Percentiles rank a stretch among this genome's conserved stretches.
These are phyloP conservation scores for Trichoderma sp. DNA, from an alignment of 2,329 filamentous ascomycete species.

Conservation along the genomic window DNA sequence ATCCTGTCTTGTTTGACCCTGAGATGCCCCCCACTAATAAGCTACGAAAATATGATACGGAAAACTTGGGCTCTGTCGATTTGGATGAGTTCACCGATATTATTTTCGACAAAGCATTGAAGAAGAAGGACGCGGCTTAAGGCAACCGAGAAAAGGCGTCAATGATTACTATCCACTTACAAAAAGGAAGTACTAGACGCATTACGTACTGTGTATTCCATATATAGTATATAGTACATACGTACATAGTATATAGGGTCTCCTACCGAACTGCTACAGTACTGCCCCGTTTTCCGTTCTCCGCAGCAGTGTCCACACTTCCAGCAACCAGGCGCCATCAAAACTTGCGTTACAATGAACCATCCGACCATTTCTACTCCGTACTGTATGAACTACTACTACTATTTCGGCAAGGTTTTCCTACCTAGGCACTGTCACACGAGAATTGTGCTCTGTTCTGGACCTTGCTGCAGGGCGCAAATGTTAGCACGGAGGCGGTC, in stretches of 20 bases:
- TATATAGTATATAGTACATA: too few species aligned
- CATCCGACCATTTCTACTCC: neutral
- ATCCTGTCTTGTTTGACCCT: slow-evolving; percentile 24
- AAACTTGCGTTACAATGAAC: neutral
- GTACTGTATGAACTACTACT: too few species aligned
- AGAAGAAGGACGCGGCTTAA: slow-evolving; percentile 11
- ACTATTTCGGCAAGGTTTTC: neutral
- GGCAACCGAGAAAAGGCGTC: neutral
- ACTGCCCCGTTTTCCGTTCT: neutral
- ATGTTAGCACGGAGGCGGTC: neutral
- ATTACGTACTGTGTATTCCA: neutral
- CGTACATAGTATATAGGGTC: too few species aligned
- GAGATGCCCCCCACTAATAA: slow-evolving; percentile 21
- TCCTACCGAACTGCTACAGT: too few species aligned
- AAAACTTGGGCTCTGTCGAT: slow-evolving; percentile 18
- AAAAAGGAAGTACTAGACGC: neutral
- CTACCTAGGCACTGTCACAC: neutral
- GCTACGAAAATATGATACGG: slow-evolving; percentile 21
- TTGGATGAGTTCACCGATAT: slow-evolving; percentile 21
- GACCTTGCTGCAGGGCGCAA: neutral
- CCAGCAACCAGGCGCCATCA: neutral
- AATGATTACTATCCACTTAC: neutral
- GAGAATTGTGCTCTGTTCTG: neutral
- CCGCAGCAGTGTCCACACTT: neutral
- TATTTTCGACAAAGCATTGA: slow-evolving; percentile 18